Conservation (phyloP, 140 eudicot genomes). For the Oenanthe javanica region DNA sequence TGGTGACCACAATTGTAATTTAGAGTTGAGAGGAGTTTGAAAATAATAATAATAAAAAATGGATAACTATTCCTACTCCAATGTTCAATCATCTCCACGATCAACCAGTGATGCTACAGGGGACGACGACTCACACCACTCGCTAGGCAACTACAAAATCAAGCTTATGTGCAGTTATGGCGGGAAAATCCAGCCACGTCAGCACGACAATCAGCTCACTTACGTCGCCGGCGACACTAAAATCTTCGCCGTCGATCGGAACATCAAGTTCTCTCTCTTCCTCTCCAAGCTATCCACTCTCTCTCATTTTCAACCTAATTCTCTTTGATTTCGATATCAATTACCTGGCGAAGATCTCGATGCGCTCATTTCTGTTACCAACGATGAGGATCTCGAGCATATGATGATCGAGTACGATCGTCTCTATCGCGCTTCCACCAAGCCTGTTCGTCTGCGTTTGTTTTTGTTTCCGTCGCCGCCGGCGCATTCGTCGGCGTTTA, state of each 20-base stretch:
- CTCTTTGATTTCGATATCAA: constrained; percentile 44
- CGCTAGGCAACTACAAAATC: constrained; percentile 31
- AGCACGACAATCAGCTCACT: constrained; percentile 54
- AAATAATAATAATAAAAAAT: constrained; percentile 29
- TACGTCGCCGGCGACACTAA: constrained; percentile 75
- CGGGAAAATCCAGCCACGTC: constrained; percentile 63
- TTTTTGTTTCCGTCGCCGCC: constrained; percentile 39
- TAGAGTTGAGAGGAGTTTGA: too few species aligned
- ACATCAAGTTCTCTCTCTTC: constrained; percentile 24
- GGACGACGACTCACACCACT: constrained; percentile 36
- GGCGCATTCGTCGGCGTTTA: constrained; percentile 18
- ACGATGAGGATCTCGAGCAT: constrained; percentile 68
- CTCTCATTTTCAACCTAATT: constrained; percentile 18
- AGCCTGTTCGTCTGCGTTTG: constrained; percentile 59
- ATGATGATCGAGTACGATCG: constrained; percentile 75
- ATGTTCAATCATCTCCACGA: constrained; percentile 53
- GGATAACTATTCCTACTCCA: constrained; percentile 41
- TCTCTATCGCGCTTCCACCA: constrained; percentile 28
- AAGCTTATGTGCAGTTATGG: constrained; percentile 74
- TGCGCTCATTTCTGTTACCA: constrained; percentile 59
- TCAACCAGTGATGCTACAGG: constrained; percentile 44
- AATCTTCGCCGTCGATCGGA: constrained; percentile 62
- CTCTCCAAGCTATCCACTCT: constrained; percentile 32
- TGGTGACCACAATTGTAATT: too few species aligned
- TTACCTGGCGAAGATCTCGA: constrained; percentile 64